Base-by-base conservation (phyloP, 2,329 filamentous ascomycete species). In the Xylaria sp. region DNA sequence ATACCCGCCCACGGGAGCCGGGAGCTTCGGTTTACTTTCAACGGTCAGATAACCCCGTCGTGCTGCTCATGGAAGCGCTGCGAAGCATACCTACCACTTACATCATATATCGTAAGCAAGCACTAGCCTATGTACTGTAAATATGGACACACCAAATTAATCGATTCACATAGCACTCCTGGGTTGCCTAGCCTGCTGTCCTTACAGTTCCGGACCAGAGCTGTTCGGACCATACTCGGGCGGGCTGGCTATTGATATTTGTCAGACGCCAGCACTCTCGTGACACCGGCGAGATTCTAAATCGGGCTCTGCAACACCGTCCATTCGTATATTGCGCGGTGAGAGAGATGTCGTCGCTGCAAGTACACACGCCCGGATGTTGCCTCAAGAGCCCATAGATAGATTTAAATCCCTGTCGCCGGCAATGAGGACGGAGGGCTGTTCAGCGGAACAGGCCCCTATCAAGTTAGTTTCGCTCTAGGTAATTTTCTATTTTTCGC, bases 371-470 rank as follows among this genome's bases (percentile, higher is more conserved):
- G 34, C n/a, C 23, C 10, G 15, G 4, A 46, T 46, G 45, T 50
- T 25, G 32, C 52, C 32, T 56, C 41, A 10, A 59, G 41, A 39
- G 41, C 25, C 57, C 23, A 39, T 39, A 43, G 41, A 25, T 52
- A 28, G 34, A 48, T 15, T 15, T 32, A 20, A 41, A 62, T 45
- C 65, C 60, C 60, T 64, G 55, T 34, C 30, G 45, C 45, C 59
- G 64, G 59, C 64, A 66, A 23, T 63, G 61, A 45, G 30, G 46
- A 63, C 46, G 28, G 60, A 60, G 65, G 65, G 66, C 63, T 66
- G 53, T 66, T 66, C 63, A 53, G 34, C 63, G 56, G 56, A 63
- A 46, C 39, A 53, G 45, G 41, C n/a, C 63, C 43, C 55, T 57
- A 57, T 66, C 34, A 5, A 46, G 67, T 43, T 69, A 69, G 63